Percentiles rank a stretch among this genome's conserved stretches.
phyloP scores from a whole-genome alignment of 148 eudicot genomes.

The Chenopodium suecicum region DNA sequence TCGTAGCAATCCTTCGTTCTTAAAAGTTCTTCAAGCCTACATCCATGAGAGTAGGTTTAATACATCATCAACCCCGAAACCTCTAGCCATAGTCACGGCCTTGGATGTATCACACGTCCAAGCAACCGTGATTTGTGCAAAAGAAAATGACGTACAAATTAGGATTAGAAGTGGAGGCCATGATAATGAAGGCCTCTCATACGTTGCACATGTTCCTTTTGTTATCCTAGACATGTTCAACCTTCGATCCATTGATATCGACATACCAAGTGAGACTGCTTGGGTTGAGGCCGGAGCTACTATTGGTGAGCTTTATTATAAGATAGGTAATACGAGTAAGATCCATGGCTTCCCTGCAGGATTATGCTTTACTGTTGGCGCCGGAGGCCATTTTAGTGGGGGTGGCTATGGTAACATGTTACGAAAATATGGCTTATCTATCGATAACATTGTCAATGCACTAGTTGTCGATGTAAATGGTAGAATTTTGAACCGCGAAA shows the following conservation, averaged over 20 bases:
- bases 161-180: slow-evolving; percentile 42
- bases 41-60: slow-evolving; percentile 32
- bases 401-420: slow-evolving; percentile 41
- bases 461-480: slow-evolving; percentile 34
- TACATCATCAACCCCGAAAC: slow-evolving; percentile 33
- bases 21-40: slow-evolving; percentile 20
- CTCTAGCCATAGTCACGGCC: slow-evolving; percentile 35
- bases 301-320: slow-evolving; percentile 35
- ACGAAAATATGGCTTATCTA: slow-evolving; percentile 32
- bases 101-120: slow-evolving; percentile 34
- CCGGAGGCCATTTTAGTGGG: slow-evolving; percentile 38
- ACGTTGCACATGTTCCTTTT: slow-evolving; percentile 29
- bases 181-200: slow-evolving; percentile 39
- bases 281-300: slow-evolving; percentile 38
- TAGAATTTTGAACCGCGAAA: background rate
- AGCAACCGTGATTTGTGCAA: slow-evolving; percentile 34
- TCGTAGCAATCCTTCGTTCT: slow-evolving; percentile 4
- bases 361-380: slow-evolving; percentile 26
- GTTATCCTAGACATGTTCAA: slow-evolving; percentile 33
- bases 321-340: slow-evolving; percentile 24
- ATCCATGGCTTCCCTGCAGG: slow-evolving; percentile 36
- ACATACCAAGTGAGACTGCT: slow-evolving; percentile 26
- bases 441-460: slow-evolving; percentile 38
- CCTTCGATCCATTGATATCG: slow-evolving; percentile 27
- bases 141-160: slow-evolving; percentile 16